Evolutionary conservation across 192 early-diverging fungal genomes (phyloP).

Genomic region (Podila epigama): DNA sequence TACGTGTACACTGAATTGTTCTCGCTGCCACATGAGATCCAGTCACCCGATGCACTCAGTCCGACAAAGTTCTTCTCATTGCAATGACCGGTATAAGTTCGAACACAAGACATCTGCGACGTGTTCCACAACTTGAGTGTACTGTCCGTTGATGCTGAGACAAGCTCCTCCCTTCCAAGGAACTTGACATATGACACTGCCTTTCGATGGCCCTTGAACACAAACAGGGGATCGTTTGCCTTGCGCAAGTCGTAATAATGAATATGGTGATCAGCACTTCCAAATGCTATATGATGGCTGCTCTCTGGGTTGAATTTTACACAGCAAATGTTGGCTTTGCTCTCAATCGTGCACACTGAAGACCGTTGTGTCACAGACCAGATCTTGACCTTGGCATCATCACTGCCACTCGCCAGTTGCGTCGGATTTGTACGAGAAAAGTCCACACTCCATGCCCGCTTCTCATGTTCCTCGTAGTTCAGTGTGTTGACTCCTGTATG

Average conservation of each 20-base stretch:
- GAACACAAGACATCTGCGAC: constrained; percentile 54
- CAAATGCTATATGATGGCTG: constrained; percentile 82
- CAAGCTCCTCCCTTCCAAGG: constrained; percentile 74
- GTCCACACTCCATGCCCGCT: constrained; percentile 93
- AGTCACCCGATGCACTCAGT: constrained; percentile 80
- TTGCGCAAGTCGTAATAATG: constrained; percentile 92
- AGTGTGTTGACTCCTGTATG: constrained; percentile 66
- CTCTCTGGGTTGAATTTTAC: constrained; percentile 89
- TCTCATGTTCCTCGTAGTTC: constrained; percentile 89
- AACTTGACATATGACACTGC: constrained; percentile 97
- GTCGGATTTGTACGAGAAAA: constrained; percentile 81
- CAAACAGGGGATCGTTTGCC: constrained; percentile 67
- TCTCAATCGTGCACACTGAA: constrained; percentile 83
- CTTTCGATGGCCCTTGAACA: constrained; percentile 88
- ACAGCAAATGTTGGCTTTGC: constrained; percentile 90
- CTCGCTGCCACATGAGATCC: constrained; percentile 94
- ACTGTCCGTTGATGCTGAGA: constrained; percentile 93
- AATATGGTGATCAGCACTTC: constrained; percentile 92
- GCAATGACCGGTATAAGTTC: constrained; percentile 84
- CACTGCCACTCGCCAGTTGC: constrained; percentile 86
- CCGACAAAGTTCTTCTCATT: constrained; percentile 99
- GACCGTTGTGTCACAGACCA: constrained; percentile 81
- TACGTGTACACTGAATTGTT: constrained; percentile 91
- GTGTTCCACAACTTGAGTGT: constrained; percentile 90
- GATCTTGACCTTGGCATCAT: constrained; percentile 88